A percentile compares a stretch with the other conserved stretches of the same genome.
Conservation (phyloP, 768 basidiomycete species). For the Pulveroboletus sp. region DNA sequence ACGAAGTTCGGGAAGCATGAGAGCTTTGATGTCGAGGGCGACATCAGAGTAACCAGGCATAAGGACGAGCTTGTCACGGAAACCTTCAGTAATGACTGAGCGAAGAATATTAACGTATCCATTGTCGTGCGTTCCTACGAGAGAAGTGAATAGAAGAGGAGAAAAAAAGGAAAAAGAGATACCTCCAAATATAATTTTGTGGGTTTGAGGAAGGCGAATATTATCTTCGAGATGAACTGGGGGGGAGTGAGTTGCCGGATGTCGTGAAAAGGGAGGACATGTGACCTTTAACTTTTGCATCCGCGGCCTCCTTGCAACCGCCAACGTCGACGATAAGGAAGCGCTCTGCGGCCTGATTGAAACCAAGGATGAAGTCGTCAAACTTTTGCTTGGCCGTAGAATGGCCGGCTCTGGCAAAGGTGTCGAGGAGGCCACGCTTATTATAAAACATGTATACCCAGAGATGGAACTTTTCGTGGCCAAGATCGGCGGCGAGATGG, state of each 20-base stretch:
- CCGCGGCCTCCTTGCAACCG: conserved; percentile 66
- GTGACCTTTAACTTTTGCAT: conserved; percentile 70
- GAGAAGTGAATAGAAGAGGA: conserved; percentile 1
- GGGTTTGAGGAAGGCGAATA: conserved; percentile 54
- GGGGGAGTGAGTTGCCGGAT: conserved; percentile 8
- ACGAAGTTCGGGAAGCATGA: conserved; percentile 49
- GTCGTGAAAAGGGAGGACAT: background rate
- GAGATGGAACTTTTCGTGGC: conserved; percentile 40
- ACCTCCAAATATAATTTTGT: conserved; percentile 68
- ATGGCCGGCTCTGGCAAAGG: conserved; percentile 37
- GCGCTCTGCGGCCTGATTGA: conserved; percentile 64
- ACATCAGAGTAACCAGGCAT: conserved; percentile 61
- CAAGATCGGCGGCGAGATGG: conserved; percentile 18
- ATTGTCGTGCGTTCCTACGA: conserved; percentile 65
- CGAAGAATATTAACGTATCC: conserved; percentile 63
- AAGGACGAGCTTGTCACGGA: conserved; percentile 59
- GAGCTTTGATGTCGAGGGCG: conserved; percentile 54
- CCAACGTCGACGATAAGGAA: conserved; percentile 72
- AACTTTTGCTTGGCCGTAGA: conserved; percentile 40
- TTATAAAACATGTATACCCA: conserved; percentile 64
- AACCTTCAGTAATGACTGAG: conserved; percentile 62
- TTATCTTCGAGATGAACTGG: conserved; percentile 40
- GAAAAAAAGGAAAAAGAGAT: conserved; percentile 8
- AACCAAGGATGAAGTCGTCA: conserved; percentile 64
- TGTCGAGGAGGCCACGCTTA: conserved; percentile 54